Base-by-base conservation (phyloP, 805 yeast species). In the Kodamaea neixiangensis region DNA sequence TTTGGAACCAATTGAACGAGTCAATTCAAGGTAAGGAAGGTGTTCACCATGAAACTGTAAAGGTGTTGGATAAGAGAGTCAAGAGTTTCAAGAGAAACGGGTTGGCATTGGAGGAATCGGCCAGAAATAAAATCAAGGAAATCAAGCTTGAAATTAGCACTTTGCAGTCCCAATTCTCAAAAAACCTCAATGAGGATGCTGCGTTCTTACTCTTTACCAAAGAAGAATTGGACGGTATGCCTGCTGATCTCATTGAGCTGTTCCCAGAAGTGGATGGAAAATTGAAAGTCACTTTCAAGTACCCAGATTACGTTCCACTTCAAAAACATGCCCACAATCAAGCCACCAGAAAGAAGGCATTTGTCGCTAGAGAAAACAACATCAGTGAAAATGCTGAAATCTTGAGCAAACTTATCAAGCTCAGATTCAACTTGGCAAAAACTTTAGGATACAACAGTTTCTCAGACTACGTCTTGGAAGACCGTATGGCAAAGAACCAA, bases 271-370 rank as follows among this genome's bases (percentile, higher is more conserved):
- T 71, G 17, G 80, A 73, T 18, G 75, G 69, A 14, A 66, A 69
- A 47, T 66, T 64, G 54, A 85, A 85, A 62, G 86, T 89, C 75
- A 86, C 94, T 2, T 87, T 81, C 72, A 88, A 89, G 66, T 87
- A 86, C 60, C 94, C 96, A 1, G 96, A 89, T 62, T 66, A 86
- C 44, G 72, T 85, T 54, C 96, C 96, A 1, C 86, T 86, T n/a
- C 67, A 87, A 66, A 86, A 87, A 64, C 83, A 83, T 65, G 92
- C 96, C 40, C 73, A 76, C 50, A 69, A 69, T 55, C 77, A 83
- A 40, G 79, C 78, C 17, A 87, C 94, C 2, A 80, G 96, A 69
- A 83, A 80, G 61, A 62, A 66, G 10, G 89, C 90, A 1, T 85
- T 76, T 58, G 60, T 79, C 42, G 90, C 85, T 22, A 86, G 85